A percentile compares a stretch with the other conserved stretches of the same genome.
Evolutionary conservation across 2,329 filamentous ascomycete genomes (phyloP).

Genomic region (Penicillium sp.): DNA sequence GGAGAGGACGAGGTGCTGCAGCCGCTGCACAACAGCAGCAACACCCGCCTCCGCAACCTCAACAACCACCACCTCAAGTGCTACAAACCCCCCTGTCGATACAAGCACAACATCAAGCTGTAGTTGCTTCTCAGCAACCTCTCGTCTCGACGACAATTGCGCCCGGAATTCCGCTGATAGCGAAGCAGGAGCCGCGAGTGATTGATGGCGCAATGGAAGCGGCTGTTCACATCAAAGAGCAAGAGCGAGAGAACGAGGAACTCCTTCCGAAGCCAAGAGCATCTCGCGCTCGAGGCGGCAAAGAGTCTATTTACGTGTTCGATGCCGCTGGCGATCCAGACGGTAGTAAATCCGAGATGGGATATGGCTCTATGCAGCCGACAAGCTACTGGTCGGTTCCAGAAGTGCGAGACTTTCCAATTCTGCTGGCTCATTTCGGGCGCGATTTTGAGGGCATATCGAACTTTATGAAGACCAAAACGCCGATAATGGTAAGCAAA

Average conservation of each 20-base stretch:
- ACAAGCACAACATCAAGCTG: slow-evolving; percentile 12
- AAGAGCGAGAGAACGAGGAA: slow-evolving; percentile 21
- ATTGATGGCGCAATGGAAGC: slow-evolving; percentile 9
- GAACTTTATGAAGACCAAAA: slow-evolving; percentile 50
- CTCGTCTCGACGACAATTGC: slow-evolving; percentile 18
- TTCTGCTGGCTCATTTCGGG: slow-evolving; percentile 45
- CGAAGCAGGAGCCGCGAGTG: slow-evolving; percentile 11
- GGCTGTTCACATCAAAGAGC: slow-evolving; percentile 24
- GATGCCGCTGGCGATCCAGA: slow-evolving; percentile 31
- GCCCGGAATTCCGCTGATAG: slow-evolving; percentile 19
- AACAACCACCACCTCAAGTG: slow-evolving; percentile 5
- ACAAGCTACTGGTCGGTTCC: slow-evolving; percentile 53
- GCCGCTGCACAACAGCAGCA: slow-evolving; percentile 14
- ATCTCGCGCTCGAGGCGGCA: slow-evolving; percentile 27
- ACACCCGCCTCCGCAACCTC: slow-evolving; percentile 16
- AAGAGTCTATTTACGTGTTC: slow-evolving; percentile 34
- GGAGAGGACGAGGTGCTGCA: slow-evolving; percentile 28
- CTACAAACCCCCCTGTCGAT: slow-evolving; percentile 11
- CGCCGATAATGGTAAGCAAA: slow-evolving; percentile 46
- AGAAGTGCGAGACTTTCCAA: slow-evolving; percentile 46
- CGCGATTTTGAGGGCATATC: slow-evolving; percentile 48
- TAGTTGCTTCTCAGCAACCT: slow-evolving; percentile 19
- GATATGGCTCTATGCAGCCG: slow-evolving; percentile 39
- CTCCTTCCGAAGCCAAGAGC: slow-evolving; percentile 23
- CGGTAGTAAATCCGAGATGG: slow-evolving; percentile 23